Conservation (phyloP, 179 eudicot species). For the Camellia oleifera region DNA sequence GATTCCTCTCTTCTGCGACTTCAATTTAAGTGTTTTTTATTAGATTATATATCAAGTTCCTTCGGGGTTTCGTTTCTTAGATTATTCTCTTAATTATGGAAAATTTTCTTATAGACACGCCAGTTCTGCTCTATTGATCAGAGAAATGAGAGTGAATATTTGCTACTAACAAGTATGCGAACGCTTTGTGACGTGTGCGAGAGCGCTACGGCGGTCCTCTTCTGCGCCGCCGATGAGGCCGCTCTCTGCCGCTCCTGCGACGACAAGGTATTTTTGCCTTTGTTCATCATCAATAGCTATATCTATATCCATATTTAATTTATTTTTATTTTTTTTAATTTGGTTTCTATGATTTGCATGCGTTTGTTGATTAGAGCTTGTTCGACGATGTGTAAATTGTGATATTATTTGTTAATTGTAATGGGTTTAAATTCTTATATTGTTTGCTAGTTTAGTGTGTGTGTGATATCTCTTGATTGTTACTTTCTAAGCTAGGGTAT, state of each 20-base stretch:
- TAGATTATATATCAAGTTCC: neutral
- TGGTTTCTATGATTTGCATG: too few species aligned
- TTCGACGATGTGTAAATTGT: too few species aligned
- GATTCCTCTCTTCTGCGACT: neutral
- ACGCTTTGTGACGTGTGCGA: slow-evolving; percentile 78
- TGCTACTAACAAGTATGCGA: slow-evolving; percentile 36
- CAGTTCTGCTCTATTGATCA: neutral
- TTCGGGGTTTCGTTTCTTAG: neutral
- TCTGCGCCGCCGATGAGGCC: slow-evolving; percentile 86
- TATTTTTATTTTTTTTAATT: too few species aligned
- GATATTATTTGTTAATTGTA: neutral
- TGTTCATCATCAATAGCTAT: too few species aligned
- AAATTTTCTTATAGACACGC: neutral
- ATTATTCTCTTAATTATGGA: neutral
- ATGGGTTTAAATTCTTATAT: too few species aligned
- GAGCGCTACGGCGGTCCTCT: slow-evolving; percentile 66
- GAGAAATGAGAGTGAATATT: slow-evolving; percentile 4
- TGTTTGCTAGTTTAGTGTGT: neutral
- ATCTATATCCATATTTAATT: neutral
- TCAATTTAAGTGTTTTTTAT: neutral
- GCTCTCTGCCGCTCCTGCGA: slow-evolving; percentile 78
- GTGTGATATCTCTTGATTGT: too few species aligned
- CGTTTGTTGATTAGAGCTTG: too few species aligned
- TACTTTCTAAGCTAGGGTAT: too few species aligned
- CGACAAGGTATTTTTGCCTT: slow-evolving; percentile 41